Evolutionary conservation across 352 stramenopile genomes (phyloP), one percentile per base, ranked within the genome.

Genomic region (Globisporangium iwayamae): DNA sequence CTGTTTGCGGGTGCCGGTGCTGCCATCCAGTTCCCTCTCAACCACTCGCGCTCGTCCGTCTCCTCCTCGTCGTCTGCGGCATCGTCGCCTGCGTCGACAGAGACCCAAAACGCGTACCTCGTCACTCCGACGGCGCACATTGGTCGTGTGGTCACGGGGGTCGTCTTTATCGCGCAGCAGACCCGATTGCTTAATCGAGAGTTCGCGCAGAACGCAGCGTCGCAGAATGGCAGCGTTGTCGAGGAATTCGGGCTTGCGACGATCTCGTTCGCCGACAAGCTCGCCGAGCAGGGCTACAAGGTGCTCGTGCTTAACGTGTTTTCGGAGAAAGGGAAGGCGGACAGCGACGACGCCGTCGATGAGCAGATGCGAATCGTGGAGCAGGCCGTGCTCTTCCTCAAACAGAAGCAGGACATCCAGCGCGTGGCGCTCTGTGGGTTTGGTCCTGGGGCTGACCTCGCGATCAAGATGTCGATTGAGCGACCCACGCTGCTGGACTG

Each of bases 211-310:
- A n/a, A 46, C 11, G 43, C 5, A 45, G n/a, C 39, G 13, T 7
- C 63, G 28, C 46, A 62, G 39, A 50, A 41, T 3, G 18, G 61
- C 9, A 66, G 51, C 4, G 59, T 63, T 4, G 63, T 65, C 14
- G 70, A 83, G 16, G 60, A 63, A 18, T 90, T 91, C 56, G 75
- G 78, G 0, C 73, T 90, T 43, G 79, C 82, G 20, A 76, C 71
- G 47, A 69, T 90, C 56, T 84, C 83, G 4, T 96, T 94, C 65
- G 87, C 87, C 4, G 87, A 96, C 66, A 93, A 94, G 50, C 69
- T 96, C 54, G 85, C 85, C 3, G 87, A 96, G 61, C 87, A 96
- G 65, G 85, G 85, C 56, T 96, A 94, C 72, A 94, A 96, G 63
- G 85, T 96, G 57, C 65, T 94, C 48, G 83, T 91, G 56, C 60